Base-by-base conservation (phyloP, 1,284 basidiomycete species). In the Rugosomyces carneus region DNA sequence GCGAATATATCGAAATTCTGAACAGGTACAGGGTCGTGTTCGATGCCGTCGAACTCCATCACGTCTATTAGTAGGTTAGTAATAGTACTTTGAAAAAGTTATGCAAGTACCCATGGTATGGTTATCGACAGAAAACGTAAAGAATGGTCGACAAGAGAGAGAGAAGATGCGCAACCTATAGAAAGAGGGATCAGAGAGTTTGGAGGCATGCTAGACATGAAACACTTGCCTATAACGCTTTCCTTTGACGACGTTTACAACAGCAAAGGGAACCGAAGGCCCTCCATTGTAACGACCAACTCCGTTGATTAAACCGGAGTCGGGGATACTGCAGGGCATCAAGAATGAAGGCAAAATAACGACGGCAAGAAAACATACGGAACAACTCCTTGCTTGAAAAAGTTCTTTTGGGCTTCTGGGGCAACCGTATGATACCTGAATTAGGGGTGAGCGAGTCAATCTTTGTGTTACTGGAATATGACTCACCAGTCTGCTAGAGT, bases 141-240 rank as follows among this genome's bases (percentile, higher is more conserved):
- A 66, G 51, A 64, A 63, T 3, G 65, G 64, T 11, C 62, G 55
- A 45, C 67, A 69, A 31, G 72, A 63, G 59, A 73, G 68, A 57
- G 77, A 76, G 62, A 84, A 68, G 44, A 84, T 52, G 13, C 81
- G 64, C 48, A 69, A 59, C 19, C 62, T 57, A 21, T 16, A 13
- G n/a, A n/a, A 5, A 13, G 31, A 23, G 44, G 6, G 10, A 21
- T 42, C 47, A 47, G 19, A 36, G 37, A 19, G 10, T 7, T 15
- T 15, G n/a, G 43, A 26, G 8, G 15, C 19, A 10, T 19, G n/a
- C 19, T 10, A 32, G 15, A 32, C 15, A 13, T 11, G 11, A 10
- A 10, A 18, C 29, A 15, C 21, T 31, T 24, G 49, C 49, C 61
- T 55, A 51, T 69, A 71, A n/a, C 64, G 57, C 40, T 60, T 58